Evolutionary conservation across 352 stramenopile genomes (phyloP).

Genomic region (Phytophthora pinifolia): DNA sequence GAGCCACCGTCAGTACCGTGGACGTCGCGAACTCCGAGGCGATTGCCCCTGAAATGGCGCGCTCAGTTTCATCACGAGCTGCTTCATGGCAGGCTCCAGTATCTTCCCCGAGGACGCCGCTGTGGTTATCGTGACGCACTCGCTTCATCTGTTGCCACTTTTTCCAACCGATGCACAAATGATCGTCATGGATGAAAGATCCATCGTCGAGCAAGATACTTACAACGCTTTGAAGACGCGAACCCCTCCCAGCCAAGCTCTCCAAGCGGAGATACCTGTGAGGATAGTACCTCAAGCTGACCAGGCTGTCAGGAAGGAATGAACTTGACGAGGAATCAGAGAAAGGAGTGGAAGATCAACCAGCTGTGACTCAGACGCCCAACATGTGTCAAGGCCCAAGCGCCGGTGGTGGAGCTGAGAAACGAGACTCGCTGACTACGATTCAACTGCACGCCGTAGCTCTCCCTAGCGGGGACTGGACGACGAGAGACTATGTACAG

Average conservation of each 20-base stretch:
- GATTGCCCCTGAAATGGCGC: conserved; percentile 85
- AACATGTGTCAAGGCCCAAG: conserved; percentile 88
- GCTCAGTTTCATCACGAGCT: conserved; percentile 76
- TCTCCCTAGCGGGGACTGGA: conserved; percentile 35
- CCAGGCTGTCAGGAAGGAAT: background rate
- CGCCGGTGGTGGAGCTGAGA: conserved; percentile 60
- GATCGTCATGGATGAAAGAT: conserved; percentile 59
- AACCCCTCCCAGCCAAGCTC: conserved; percentile 20
- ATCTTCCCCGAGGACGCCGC: conserved; percentile 52
- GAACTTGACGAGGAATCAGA: conserved; percentile 5
- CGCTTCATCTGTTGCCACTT: conserved; percentile 60
- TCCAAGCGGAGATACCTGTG: background rate
- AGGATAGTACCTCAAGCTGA: background rate
- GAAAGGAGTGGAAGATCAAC: conserved; percentile 7
- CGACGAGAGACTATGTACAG: conserved; percentile 64
- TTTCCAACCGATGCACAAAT: conserved; percentile 45
- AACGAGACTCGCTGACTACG: conserved; percentile 80
- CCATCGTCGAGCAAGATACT: conserved; percentile 45
- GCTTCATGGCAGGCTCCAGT: conserved; percentile 37
- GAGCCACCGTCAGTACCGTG: conserved; percentile 97
- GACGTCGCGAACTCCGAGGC: conserved; percentile 90
- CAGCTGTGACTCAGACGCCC: conserved; percentile 70
- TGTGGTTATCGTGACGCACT: conserved; percentile 81
- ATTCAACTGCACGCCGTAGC: conserved; percentile 59
- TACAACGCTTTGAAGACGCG: conserved; percentile 29